phyloP scores from a whole-genome alignment of 2,329 filamentous ascomycete genomes.

The Paracoccidioides brasiliensis region DNA sequence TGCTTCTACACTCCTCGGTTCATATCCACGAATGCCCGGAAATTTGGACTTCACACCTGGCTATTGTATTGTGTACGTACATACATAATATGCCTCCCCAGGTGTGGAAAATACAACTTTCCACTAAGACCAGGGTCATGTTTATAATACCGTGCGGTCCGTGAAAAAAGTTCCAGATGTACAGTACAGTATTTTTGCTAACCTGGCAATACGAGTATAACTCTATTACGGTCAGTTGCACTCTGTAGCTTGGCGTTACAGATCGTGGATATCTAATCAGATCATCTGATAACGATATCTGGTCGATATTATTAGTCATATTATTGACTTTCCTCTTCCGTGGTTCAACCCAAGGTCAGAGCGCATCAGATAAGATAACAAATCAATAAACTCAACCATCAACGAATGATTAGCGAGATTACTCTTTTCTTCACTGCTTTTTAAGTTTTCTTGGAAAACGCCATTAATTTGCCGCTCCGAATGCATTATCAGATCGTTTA shows the following conservation, averaged over 20 bases:
- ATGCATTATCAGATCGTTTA: background rate
- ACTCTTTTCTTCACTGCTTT: background rate
- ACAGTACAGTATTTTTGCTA: background rate
- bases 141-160: background rate
- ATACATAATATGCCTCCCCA: background rate
- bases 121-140: background rate
- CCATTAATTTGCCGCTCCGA: background rate
- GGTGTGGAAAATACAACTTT: background rate
- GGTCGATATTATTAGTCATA: no score
- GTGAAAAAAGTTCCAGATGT: background rate
- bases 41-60: background rate
- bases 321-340: background rate
- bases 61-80: background rate
- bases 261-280: background rate
- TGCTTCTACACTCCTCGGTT: background rate
- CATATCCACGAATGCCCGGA: background rate
- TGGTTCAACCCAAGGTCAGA: background rate
- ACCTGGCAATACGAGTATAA: no score
- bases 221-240: no score
- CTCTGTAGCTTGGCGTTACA: no score
- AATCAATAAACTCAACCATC: background rate
- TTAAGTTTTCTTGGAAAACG: no score
- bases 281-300: background rate
- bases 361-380: conserved; percentile 1
- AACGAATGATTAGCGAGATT: background rate